Percentiles rank a stretch among this genome's conserved stretches.
phyloP scores from a whole-genome alignment of 306 rosid genomes.

The Vigna angularis region DNA sequence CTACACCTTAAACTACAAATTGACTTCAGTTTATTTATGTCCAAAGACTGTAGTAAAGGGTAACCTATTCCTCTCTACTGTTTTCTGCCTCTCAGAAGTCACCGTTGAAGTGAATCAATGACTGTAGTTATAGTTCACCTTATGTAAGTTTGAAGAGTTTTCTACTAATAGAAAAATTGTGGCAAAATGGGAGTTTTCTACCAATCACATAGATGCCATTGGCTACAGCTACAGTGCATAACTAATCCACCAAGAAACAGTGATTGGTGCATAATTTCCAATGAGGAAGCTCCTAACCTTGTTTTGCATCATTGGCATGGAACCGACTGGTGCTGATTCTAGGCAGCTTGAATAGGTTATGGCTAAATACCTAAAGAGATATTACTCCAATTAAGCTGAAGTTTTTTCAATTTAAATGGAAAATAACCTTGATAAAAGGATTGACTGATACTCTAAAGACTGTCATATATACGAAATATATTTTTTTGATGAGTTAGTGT shows the following conservation, averaged over 20 bases:
- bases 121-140: too few species aligned
- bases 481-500: constrained; percentile 4
- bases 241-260: constrained; percentile 24
- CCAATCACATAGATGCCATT: background rate
- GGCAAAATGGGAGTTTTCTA: background rate
- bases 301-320: background rate
- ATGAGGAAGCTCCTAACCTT: constrained; percentile 12
- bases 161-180: background rate
- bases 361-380: background rate
- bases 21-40: background rate
- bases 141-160: too few species aligned
- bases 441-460: background rate
- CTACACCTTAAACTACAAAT: constrained; percentile 4
- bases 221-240: constrained; percentile 5
- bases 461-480: background rate
- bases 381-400: background rate
- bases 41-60: background rate
- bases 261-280: background rate
- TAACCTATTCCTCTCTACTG: background rate
- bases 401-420: background rate
- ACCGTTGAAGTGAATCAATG: background rate
- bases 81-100: background rate
- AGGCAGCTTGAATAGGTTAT: background rate
- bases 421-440: background rate
- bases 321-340: constrained; percentile 15